Percentiles rank a stretch among this genome's conserved stretches.
phyloP scores from a whole-genome alignment of 805 yeast species.

The Nakazawaea wickerhamii region DNA sequence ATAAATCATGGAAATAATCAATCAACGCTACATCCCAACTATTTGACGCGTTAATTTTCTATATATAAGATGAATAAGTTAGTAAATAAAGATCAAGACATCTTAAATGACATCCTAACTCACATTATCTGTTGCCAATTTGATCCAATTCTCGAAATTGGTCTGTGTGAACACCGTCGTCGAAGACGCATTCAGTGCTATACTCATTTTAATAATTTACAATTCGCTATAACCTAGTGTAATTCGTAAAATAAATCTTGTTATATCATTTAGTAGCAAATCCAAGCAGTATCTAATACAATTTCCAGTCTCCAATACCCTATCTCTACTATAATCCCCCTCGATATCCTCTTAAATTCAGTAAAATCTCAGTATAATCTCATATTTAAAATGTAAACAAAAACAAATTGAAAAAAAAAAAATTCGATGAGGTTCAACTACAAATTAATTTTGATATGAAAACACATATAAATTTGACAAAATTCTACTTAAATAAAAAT shows the following conservation, averaged over 20 bases:
- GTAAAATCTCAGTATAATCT: no score
- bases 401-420: no score
- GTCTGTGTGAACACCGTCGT: constrained; percentile 24
- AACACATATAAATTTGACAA: no score
- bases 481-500: no score
- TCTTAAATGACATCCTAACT: constrained; percentile 10
- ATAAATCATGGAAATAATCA: constrained; percentile 84
- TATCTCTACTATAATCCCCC: no score
- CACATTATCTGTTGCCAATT: constrained; percentile 68
- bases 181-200: constrained; percentile 1
- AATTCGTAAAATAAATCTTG: no score
- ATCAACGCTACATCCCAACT: constrained; percentile 90
- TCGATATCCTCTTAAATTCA: neutral
- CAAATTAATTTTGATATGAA: no score
- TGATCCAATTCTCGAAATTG: constrained; percentile 76
- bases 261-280: no score
- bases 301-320: no score
- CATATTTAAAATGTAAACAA: no score
- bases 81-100: neutral
- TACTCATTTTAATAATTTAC: constrained; percentile 1
- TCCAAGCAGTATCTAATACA: no score
- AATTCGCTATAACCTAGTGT: neutral
- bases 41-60: constrained; percentile 73
- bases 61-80: neutral
- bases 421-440: no score